Base-by-base conservation (phyloP, 2,329 filamentous ascomycete genomes). In the Chalara sp. region DNA sequence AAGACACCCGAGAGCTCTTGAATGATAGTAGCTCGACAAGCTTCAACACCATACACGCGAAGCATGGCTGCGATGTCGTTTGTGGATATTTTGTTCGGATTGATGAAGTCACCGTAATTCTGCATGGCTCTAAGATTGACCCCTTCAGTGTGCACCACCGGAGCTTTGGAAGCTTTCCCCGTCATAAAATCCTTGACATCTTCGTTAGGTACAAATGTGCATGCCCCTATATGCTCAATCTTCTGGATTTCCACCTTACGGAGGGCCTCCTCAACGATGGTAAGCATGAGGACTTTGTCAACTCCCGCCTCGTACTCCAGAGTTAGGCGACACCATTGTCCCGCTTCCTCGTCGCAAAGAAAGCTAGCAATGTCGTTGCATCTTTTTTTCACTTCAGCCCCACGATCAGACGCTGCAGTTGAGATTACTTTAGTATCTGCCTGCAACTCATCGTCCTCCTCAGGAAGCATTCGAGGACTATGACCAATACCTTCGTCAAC, bases 41-140 rank as follows among this genome's bases (percentile, higher is more conserved):
- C 93, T 72, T 99, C 93, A 5, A 99, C 90, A 58, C 93, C 93
- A 67, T 97, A 99, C 48, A 87, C 78, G 29, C 78, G 74, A 11
- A 97, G 81, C 68, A 97, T 87, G 37, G 90, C 82, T 35, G 84
- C 84, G 57, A 97, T 91, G 61, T 95, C 92, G 73, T 99, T 99
- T 58, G 92, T 96, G 69, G 87, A 83, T 63, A 96, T 84, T 50
- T 79, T 81, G 71, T 96, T 83, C 1, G 89, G 87, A 69, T 96
- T 84, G 71, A 97, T 87, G 66, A 87, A 83, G 63, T 93, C 81
- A 61, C 86, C 80, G 68, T 89, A 93, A 54, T 87, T 83, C 66
- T 93, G 90, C 86, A 99, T 96, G 30, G 91, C 91, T 57, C 80
- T 76, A 41, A 99, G 75, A 69, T 97, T 99, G 61, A 91, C 86